Evolutionary conservation across 75 land plant genomes (phyloP), one percentile per base, ranked within the genome.

Genomic region (Sequoia sempervirens): DNA sequence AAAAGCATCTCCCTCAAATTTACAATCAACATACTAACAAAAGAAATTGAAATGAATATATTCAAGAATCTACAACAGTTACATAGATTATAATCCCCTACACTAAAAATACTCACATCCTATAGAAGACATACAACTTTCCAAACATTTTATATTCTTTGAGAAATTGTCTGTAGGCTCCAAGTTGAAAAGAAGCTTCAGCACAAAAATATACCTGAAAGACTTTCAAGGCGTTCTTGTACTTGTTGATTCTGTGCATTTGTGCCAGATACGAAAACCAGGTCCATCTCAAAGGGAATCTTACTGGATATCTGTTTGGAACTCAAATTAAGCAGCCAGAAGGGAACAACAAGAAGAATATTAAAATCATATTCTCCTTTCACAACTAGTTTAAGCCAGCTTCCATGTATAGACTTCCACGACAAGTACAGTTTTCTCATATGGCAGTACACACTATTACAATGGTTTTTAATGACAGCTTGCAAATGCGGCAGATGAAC

Each of bases 191-290:
- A 76, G 46, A 41, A 76, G 46, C 47, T 43, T 76, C 9, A 76
- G 46, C 46, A 76, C 38, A 20, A 79, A 32, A 80, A 18, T 7
- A 13, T 80, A 97, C 99, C 99, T 91, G 96, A 82, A 83, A 98
- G 93, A 58, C 84, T 90, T 74, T 83, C 73, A 41, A 96, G 66
- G 68, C 99, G 95, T 28, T 87, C 87, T 75, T 87, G 81, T 32
- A 86, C 80, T 36, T 83, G 87, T 85, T 88, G 87, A 66, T 53
- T 88, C 68, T 87, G 43, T 23, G 47, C 75, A 83, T 87, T 84
- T 82, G 89, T 83, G 76, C 92, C 94, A 79, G 99, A 93, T 37
- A 95, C 85, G 90, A 95, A 97, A 64, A 84, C 95, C 45, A 94
- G 43, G 84, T 97, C 98, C 68, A 92, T 54, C 83, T 87, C 80